Evolutionary conservation across 1,284 basidiomycete species (phyloP).

Genomic region (Apiotrichum veenhuisii): DNA sequence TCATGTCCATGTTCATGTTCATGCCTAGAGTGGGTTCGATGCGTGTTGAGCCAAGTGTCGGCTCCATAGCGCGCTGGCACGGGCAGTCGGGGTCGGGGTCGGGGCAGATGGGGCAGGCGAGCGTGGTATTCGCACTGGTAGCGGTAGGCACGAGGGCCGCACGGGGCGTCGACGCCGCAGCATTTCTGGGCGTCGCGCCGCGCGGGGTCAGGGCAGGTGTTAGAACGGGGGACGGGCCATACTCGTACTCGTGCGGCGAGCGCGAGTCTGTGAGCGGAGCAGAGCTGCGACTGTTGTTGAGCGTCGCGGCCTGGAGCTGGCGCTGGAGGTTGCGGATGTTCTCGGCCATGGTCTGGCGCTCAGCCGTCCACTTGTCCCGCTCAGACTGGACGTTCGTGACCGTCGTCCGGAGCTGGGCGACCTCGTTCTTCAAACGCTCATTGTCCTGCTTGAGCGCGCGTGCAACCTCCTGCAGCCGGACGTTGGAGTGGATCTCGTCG

Average conservation of each 20-base stretch:
- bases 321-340: conserved; percentile 5
- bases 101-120: conserved; percentile 46
- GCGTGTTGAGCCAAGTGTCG: not conserved
- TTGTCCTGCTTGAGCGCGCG: conserved; percentile 87
- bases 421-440: conserved; percentile 43
- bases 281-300: not conserved
- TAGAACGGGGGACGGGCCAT: conserved; percentile 5
- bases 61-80: conserved; percentile 29
- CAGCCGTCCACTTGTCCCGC: conserved; percentile 24
- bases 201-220: conserved; percentile 14
- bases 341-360: conserved; percentile 11
- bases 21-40: conserved; percentile 1
- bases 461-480: conserved; percentile 77
- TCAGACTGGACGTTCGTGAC: conserved; percentile 62
- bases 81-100: conserved; percentile 48
- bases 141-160: not conserved
- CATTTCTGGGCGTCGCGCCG: conserved; percentile 6
- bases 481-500: conserved; percentile 82
- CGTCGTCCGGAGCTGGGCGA: conserved; percentile 62
- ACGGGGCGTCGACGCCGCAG: conserved; percentile 2
- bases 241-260: conserved; percentile 3
- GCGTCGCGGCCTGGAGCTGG: conserved; percentile 8
- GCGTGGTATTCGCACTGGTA: not conserved
- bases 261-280: not conserved
- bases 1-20: too few relatives aligned